Conservation (phyloP, 192 early-diverging fungal genomes). For the Lobosporangium transversale region DNA sequence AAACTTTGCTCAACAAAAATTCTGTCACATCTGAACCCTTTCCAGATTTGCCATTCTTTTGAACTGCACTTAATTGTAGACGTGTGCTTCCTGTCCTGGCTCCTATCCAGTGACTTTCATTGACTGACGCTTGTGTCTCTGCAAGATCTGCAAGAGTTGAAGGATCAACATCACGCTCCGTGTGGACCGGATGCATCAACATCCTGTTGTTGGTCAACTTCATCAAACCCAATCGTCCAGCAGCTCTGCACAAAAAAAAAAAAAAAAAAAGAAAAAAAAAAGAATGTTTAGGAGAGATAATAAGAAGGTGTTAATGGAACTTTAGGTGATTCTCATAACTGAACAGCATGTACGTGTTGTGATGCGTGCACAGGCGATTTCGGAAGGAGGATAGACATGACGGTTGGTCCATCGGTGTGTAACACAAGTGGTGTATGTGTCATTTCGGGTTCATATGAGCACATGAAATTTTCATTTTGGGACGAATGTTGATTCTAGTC, state of each 20-base stretch:
- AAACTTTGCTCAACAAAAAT: slow-evolving; percentile 62
- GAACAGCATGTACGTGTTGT: no score
- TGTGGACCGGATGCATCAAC: slow-evolving; percentile 66
- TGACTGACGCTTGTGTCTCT: slow-evolving; percentile 18
- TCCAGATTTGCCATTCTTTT: slow-evolving; percentile 30
- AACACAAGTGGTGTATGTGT: slow-evolving; percentile 41
- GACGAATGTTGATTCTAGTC: no score
- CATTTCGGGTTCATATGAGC: no score
- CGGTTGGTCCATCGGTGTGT: slow-evolving; percentile 33
- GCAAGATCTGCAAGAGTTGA: slow-evolving; percentile 47
- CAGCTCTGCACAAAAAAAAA: slow-evolving; percentile 14
- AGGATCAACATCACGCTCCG: slow-evolving; percentile 76
- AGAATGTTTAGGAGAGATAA: not conserved
- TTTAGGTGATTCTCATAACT: no score
- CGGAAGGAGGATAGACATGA: no score
- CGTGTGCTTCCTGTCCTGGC: slow-evolving; percentile 44
- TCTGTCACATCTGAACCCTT: slow-evolving; percentile 58
- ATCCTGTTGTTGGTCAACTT: slow-evolving; percentile 64
- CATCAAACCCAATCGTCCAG: slow-evolving; percentile 59
- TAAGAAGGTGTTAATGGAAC: not conserved
- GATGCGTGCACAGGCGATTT: no score
- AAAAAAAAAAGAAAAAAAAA: not conserved
- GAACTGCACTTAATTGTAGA: slow-evolving; percentile 48
- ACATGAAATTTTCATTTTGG: slow-evolving; percentile 13
- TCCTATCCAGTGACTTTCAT: slow-evolving; percentile 55